These are phyloP conservation scores for Phytophthora podocarpi DNA, from an alignment of 352 stramenopile genomes.

Conservation along the genomic window DNA sequence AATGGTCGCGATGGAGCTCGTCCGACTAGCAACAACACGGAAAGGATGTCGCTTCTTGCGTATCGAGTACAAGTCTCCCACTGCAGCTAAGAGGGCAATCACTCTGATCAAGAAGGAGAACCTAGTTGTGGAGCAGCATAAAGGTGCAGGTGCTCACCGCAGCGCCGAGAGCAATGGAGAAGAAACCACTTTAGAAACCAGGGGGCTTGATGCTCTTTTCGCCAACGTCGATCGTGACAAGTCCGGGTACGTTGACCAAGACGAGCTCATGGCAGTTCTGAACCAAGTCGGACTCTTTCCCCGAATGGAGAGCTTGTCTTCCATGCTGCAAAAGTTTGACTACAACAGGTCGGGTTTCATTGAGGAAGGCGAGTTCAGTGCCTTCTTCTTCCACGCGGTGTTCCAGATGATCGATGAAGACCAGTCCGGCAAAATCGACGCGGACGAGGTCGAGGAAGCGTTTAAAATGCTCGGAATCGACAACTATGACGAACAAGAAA, in stretches of 20 bases:
- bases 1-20: slow-evolving; percentile 77
- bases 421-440: slow-evolving; percentile 77
- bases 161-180: slow-evolving; percentile 24
- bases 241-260: slow-evolving; percentile 56
- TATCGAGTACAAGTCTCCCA: slow-evolving; percentile 56
- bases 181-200: slow-evolving; percentile 59
- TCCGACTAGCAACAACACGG: slow-evolving; percentile 69
- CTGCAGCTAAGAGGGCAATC: slow-evolving; percentile 40
- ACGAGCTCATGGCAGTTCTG: slow-evolving; percentile 65
- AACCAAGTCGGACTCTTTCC: slow-evolving; percentile 75
- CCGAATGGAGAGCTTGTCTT: slow-evolving; percentile 45
- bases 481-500: slow-evolving; percentile 68
- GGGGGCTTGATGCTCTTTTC: slow-evolving; percentile 68
- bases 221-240: slow-evolving; percentile 66
- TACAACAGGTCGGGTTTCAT: slow-evolving; percentile 54
- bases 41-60: slow-evolving; percentile 78
- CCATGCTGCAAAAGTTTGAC: slow-evolving; percentile 58
- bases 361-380: slow-evolving; percentile 64
- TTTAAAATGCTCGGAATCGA: slow-evolving; percentile 74
- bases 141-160: slow-evolving; percentile 11
- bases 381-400: slow-evolving; percentile 75
- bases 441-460: slow-evolving; percentile 70
- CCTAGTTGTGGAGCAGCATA: slow-evolving; percentile 36
- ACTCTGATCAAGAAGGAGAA: slow-evolving; percentile 59
- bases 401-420: slow-evolving; percentile 83